Evolutionary conservation across 768 basidiomycete genomes (phyloP), one percentile per base, ranked within the genome.

Genomic region (Suillus subaureus): DNA sequence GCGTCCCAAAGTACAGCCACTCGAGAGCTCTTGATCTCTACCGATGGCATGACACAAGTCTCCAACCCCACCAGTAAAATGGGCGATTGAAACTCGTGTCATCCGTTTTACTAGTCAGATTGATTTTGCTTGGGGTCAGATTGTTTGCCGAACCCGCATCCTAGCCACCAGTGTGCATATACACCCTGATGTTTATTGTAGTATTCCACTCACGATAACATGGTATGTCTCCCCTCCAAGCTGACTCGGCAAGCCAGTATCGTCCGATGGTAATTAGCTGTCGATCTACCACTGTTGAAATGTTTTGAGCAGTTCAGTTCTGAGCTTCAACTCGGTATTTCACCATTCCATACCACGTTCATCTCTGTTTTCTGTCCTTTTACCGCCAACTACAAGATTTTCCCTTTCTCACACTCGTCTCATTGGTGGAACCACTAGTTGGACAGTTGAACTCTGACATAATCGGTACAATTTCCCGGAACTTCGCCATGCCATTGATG

Each of bases 321-420:
- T 40, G 1, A 5, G 18, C n/a, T 13, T 7, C 28, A 33, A 23
- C 47, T 47, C 15, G 49, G 15, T 42, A 23, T 47, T 35, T n/a
- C 8, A n/a, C 45, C n/a, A 67, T 68, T 28, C 68, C 68, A 13
- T 35, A 58, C 8, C 65, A 69, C 31, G 23, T 4, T 12, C 4
- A 21, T 71, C 12, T 47, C n/a, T n/a, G n/a, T n/a, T 16, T 26
- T 68, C 8, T 70, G 68, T 16, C 71, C 67, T 16, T 9, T 71
- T 28, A 71, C 28, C n/a, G 5, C 60, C 16, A 64, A 71, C 47
- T 72, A 74, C 47, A 68, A 62, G 28, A 49, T 69, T 2, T 72
- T 69, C 63, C 64, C n/a, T 7, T 70, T 71, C 40, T 65, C 67
- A 62, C 57, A 4, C 54, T 74, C 4, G 75, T 72, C 16, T 68